These are phyloP conservation scores for Chamaecrista fasciculata DNA, from an alignment of 306 rosid species.

Conservation along the genomic window DNA sequence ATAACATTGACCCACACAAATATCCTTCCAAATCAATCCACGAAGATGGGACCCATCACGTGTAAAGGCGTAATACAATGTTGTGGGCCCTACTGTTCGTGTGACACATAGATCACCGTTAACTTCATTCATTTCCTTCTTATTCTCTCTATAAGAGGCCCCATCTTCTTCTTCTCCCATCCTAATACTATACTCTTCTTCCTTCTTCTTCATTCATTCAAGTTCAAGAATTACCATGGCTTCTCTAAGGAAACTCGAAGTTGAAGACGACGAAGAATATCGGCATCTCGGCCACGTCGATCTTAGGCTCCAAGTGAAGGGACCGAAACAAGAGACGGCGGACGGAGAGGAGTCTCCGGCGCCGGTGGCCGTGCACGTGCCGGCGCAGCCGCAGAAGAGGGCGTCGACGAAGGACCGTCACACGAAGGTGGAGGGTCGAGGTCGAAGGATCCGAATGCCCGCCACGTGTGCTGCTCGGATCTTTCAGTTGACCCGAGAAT, in stretches of 20 bases:
- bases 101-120: conserved; percentile 26
- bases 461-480: conserved; percentile 81
- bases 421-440: conserved; percentile 79
- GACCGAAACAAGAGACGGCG: conserved; percentile 46
- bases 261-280: background rate
- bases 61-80: conserved; percentile 28
- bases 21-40: conserved; percentile 10
- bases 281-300: background rate
- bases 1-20: conserved; percentile 24
- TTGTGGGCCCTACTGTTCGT: conserved; percentile 26
- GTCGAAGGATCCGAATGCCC: conserved; percentile 93
- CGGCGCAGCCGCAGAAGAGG: conserved; percentile 36
- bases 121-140: conserved; percentile 9
- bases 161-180: background rate
- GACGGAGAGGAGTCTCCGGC: background rate
- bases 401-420: conserved; percentile 78
- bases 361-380: conserved; percentile 38
- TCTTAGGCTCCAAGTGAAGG: conserved; percentile 28
- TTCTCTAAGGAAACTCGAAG: background rate
- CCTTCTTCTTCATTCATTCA: too few species aligned
- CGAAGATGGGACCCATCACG: conserved; percentile 43
- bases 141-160: conserved; percentile 20
- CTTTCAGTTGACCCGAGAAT: conserved; percentile 77
- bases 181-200: too few species aligned
- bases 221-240: too few species aligned